A percentile compares a stretch with the other conserved stretches of the same genome.
Conservation (phyloP, 2,329 filamentous ascomycete genomes). For the Fusarium xylarioides region DNA sequence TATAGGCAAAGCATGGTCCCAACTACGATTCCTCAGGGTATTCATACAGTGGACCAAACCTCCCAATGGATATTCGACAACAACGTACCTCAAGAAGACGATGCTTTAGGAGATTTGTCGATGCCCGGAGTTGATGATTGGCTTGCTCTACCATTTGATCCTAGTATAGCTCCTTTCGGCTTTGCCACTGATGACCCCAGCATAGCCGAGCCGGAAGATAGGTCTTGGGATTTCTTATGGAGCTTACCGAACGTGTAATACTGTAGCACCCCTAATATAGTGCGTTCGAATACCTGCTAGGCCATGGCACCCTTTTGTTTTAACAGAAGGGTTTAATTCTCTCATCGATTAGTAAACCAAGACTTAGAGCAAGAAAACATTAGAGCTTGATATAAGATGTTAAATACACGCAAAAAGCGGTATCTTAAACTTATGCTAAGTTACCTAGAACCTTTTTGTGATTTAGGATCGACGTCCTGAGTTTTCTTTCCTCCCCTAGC, state of each 20-base stretch:
- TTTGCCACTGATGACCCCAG: not conserved
- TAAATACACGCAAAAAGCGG: no score
- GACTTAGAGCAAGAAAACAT: no score
- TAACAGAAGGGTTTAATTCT: no score
- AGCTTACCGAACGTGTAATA: not conserved
- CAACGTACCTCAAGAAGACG: rapidly evolving
- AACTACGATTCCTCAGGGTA: slow-evolving; percentile 5
- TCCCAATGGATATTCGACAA: not conserved
- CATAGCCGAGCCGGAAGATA: not conserved
- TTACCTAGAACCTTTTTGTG: no score
- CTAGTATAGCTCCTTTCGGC: not conserved
- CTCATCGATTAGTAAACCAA: no score
- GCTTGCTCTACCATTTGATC: not conserved
- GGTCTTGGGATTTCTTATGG: not conserved
- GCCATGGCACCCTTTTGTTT: no score
- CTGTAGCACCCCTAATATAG: no score
- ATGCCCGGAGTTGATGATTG: not conserved
- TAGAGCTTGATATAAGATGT: no score
- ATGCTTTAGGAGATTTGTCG: rapidly evolving
- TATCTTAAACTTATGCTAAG: no score
- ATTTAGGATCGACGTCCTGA: no score
- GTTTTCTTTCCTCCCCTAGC: no score
- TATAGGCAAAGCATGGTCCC: slow-evolving; percentile 16
- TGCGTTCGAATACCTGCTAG: no score
- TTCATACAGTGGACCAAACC: not conserved